Base-by-base conservation (phyloP, 1,139 yeast genomes). In the Pneumocystis oryctolagi region DNA sequence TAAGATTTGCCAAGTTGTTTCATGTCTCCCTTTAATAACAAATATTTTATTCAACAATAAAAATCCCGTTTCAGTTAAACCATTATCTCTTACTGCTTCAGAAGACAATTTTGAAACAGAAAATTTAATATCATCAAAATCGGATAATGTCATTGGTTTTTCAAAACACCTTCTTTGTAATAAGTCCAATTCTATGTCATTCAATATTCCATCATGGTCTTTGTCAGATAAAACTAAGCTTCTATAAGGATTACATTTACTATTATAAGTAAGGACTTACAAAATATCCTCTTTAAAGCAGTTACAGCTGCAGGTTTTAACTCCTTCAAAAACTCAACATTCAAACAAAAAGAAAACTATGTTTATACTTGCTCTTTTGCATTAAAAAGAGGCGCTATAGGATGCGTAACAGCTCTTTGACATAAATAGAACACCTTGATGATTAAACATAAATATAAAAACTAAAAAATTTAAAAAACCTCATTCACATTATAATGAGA, bases 1-100 rank as follows among this genome's bases (percentile, higher is more conserved):
- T 37, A 92, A 73, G 28, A 92, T 88, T 0, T 96, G 95, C 98
- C 98, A 92, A 0, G 89, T 85, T 0, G 97, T 90, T 72, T 92
- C 98, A 72, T 92, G 97, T 58, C 97, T 77, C 0, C 98, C 98
- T 59, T 83, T 82, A 69, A 89, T 95, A 0, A 95, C 95, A 71
- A 86, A 92, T 42, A 87, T 75, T 70, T 85, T 86, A 73, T 89
- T 89, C 63, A 92, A 75, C 1, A 82, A 75, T 5, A 92, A 75
- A 69, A 92, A 92, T 0, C 95, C 97, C 61, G 81, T 83, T 62
- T 80, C 82, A 0, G 89, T 81, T 1, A 92, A 76, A 0, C 95
- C 95, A 59, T 72, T 74, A 12, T 62, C 65, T 4, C 63, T 57
- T 31, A 60, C 62, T 9, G 62, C 61, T 3, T 61, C 64, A 2